Evolutionary conservation across 805 yeast species (phyloP).

Genomic region (Deakozyma indianensis): DNA sequence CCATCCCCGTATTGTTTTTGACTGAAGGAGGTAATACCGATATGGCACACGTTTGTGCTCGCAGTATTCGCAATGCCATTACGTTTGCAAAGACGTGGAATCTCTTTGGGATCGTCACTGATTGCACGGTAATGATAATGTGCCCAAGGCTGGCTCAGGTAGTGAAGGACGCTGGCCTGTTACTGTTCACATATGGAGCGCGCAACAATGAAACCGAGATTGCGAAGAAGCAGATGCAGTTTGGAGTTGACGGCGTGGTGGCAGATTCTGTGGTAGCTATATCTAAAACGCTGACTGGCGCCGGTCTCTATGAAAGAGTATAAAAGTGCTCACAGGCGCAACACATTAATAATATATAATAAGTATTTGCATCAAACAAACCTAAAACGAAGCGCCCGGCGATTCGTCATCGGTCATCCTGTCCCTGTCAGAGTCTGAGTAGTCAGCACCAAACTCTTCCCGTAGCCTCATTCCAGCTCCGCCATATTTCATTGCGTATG

Average conservation of each 20-base stretch:
- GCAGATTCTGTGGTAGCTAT: not conserved
- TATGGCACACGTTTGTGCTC: not conserved
- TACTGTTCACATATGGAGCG: slow-evolving; percentile 83
- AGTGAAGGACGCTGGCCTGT: slow-evolving; percentile 83
- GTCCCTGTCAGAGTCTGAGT: not conserved
- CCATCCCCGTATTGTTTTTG: not conserved
- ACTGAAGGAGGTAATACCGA: not conserved
- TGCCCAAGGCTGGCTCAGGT: slow-evolving; percentile 84
- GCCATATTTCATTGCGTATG: not conserved
- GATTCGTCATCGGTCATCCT: not conserved
- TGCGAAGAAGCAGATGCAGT: slow-evolving; percentile 73
- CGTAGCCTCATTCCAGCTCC: not conserved
- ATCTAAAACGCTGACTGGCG: not conserved
- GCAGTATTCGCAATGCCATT: not conserved
- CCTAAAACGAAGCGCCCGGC: too few relatives aligned
- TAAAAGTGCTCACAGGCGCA: too few relatives aligned
- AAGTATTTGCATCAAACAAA: not conserved
- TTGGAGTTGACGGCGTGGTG: slow-evolving; percentile 32
- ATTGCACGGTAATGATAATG: slow-evolving; percentile 67
- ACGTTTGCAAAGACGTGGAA: slow-evolving; percentile 54
- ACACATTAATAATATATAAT: not conserved
- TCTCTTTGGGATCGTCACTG: slow-evolving; percentile 79
- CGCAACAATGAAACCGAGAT: slow-evolving; percentile 73
- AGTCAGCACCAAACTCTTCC: not conserved
- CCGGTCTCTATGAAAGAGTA: not conserved